Conservation (phyloP, 306 rosid genomes). For the Cicer yamashitae region DNA sequence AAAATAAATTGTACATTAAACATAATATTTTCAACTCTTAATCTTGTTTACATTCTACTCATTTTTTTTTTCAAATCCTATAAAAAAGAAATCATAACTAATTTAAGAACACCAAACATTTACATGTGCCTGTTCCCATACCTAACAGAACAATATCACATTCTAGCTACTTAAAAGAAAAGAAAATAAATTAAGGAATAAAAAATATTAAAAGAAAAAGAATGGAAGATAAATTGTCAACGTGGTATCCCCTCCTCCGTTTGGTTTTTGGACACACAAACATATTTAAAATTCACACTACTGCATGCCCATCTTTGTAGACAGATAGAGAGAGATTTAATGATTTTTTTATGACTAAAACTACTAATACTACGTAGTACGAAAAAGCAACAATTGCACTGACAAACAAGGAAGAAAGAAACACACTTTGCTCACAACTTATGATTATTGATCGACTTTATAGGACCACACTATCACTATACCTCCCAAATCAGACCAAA, state of each 20-base stretch:
- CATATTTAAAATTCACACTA: neutral
- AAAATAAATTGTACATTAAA: neutral
- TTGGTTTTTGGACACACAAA: conserved; percentile 5
- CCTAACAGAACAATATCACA: neutral
- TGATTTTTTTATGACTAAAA: conserved; percentile 25
- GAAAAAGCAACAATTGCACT: conserved; percentile 29
- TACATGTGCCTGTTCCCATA: neutral
- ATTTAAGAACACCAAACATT: neutral
- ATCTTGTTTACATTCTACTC: neutral
- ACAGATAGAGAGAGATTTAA: neutral
- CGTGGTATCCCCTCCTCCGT: conserved; percentile 11
- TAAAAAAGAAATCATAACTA: no score
- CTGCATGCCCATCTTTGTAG: neutral
- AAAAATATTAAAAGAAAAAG: conserved; percentile 7
- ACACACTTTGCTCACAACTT: conserved; percentile 34
- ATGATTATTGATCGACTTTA: conserved; percentile 39
- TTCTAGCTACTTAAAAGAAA: neutral
- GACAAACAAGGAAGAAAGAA: conserved; percentile 43
- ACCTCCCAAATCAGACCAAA: conserved; percentile 10
- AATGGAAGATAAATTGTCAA: conserved; percentile 9
- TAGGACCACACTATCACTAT: conserved; percentile 54
- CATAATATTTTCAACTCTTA: neutral
- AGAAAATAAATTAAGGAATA: neutral
- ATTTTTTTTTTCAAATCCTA: neutral
- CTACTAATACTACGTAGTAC: conserved; percentile 37